These are phyloP conservation scores for Mrakia hoshinonis DNA, from an alignment of 768 basidiomycete genomes.

Conservation along the genomic window DNA sequence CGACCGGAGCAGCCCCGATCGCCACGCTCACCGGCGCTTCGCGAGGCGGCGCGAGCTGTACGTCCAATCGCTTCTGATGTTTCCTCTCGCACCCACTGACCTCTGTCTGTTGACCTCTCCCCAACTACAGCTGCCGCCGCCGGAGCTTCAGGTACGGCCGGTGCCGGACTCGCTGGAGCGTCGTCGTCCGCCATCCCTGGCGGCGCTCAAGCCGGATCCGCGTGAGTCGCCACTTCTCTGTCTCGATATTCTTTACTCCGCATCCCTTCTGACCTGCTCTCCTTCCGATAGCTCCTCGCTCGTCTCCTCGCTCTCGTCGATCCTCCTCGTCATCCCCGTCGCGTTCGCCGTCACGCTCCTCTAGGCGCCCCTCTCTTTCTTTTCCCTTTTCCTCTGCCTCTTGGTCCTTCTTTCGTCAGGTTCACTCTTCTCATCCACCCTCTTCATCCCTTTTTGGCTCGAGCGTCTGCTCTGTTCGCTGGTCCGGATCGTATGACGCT, in stretches of 20 bases:
- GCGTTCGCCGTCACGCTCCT: not conserved
- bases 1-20: too few relatives aligned
- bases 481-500: too few relatives aligned
- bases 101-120: not conserved
- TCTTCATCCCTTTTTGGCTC: not conserved
- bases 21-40: too few relatives aligned
- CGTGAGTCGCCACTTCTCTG: not conserved
- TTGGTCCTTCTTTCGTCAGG: not conserved
- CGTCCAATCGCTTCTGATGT: not conserved
- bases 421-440: not conserved
- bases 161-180: not conserved
- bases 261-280: not conserved
- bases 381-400: not conserved
- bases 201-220: not conserved
- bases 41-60: too few relatives aligned
- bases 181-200: not conserved
- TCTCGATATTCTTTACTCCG: not conserved
- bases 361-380: not conserved
- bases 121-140: not conserved
- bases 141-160: not conserved
- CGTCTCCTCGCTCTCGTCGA: slow-evolving; percentile 3
- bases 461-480: too few relatives aligned
- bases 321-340: slow-evolving; percentile 2
- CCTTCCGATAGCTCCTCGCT: not conserved
- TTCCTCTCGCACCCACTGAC: not conserved